Evolutionary conservation across 371 early-diverging fungal genomes (phyloP), one percentile per base, ranked within the genome.

Genomic region (Mortierella polycephala): DNA sequence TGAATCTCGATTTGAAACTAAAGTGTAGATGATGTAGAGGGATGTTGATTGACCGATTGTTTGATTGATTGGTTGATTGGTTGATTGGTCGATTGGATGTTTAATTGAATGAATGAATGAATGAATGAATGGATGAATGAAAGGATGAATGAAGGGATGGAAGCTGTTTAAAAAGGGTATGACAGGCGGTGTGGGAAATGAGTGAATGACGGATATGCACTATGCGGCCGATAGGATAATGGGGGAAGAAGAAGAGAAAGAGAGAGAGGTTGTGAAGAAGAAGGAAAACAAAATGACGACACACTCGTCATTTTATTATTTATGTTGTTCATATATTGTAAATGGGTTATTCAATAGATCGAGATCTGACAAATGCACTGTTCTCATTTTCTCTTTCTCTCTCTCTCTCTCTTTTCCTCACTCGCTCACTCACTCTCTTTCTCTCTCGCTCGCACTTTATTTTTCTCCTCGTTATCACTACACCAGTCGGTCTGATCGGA

Each of bases 61-160:
- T 9, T 41, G 47, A 57, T 55, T 0, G 47, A 64, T 11, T 45
- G 62, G 10, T 13, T 52, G 12, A n/a, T 9, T 41, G 47, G 47
- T 55, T 0, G 47, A 64, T 11, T 45, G 45, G 23, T 8, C 1
- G 54, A 49, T 7, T 42, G 37, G n/a, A 37, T 30, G 30, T 30
- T 4, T 30, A 30, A 30, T 30, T 37, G 56, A 56, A 13, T 64
- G 37, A 52, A 42, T 50, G 39, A 30, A 60, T 18, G 50, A 45
- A 49, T 60, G 30, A 44, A 60, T 21, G 58, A 20, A 11, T 37
- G 47, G 30, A 50, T 47, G 49, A 23, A 50, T 39, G 54, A 50
- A 40, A 20, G 53, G 21, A 30, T 55, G 30, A 54, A n/a, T 42
- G 56, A 55, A 54, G 0, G 20, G 42, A 41, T n/a, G 9, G 11